Evolutionary conservation across 1,284 basidiomycete genomes (phyloP).

Genomic region (Malassezia equina): DNA sequence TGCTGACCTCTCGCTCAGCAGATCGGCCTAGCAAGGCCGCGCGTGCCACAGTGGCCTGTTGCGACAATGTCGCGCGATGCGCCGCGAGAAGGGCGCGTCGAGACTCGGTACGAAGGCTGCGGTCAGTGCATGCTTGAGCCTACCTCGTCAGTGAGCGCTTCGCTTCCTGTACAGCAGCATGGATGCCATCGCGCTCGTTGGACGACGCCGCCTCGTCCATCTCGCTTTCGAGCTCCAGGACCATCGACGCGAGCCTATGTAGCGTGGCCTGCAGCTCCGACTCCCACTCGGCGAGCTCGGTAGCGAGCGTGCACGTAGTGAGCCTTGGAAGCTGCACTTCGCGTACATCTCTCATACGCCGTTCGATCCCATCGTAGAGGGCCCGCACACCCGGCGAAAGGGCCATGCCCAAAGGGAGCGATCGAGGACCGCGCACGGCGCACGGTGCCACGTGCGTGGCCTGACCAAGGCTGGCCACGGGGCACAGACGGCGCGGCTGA

Average conservation of each 20-base stretch:
- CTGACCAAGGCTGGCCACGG: neutral
- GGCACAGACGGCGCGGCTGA: neutral
- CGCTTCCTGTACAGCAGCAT: neutral
- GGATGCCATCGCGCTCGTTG: slow-evolving; percentile 19
- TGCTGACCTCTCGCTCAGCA: too few relatives aligned
- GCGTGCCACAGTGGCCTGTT: slow-evolving; percentile 2
- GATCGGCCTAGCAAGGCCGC: neutral
- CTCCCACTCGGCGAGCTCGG: slow-evolving; percentile 23
- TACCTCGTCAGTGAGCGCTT: slow-evolving; percentile 17
- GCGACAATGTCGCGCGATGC: slow-evolving; percentile 13
- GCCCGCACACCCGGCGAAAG: slow-evolving; percentile 14
- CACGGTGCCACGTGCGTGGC: neutral
- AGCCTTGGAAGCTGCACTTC: slow-evolving; percentile 25
- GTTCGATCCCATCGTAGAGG: slow-evolving; percentile 19
- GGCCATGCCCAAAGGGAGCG: too few relatives aligned
- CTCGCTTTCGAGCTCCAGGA: slow-evolving; percentile 23
- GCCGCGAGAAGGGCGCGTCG: slow-evolving; percentile 9
- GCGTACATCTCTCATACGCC: slow-evolving; percentile 23
- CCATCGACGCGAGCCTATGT: slow-evolving; percentile 22
- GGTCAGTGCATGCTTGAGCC: neutral
- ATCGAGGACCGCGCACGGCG: neutral
- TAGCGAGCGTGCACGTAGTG: slow-evolving; percentile 15
- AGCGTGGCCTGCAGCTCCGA: slow-evolving; percentile 26
- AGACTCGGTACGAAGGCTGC: neutral
- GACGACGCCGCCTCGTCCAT: slow-evolving; percentile 26